phyloP scores from a whole-genome alignment of 768 basidiomycete genomes.

The Infundibulicybe gibba region DNA sequence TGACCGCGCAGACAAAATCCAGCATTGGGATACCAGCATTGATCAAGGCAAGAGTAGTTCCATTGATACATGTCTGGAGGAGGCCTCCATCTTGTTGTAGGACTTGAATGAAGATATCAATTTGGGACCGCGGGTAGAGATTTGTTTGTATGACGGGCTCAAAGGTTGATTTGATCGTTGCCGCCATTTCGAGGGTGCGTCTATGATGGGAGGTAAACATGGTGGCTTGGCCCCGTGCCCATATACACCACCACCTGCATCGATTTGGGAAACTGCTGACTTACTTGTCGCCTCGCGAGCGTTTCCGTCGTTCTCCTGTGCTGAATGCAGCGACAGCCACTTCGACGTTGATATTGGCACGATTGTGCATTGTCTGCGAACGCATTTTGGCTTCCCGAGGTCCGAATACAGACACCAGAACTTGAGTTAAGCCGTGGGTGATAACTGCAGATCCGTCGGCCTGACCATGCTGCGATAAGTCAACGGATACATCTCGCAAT shows the following conservation, averaged over 20 bases:
- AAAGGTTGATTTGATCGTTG: slow-evolving; percentile 90
- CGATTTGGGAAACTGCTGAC: slow-evolving; percentile 21
- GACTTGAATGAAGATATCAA: slow-evolving; percentile 92
- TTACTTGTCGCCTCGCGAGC: slow-evolving; percentile 85
- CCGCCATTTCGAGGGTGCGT: slow-evolving; percentile 82
- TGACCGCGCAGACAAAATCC: slow-evolving; percentile 90
- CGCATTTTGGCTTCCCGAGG: slow-evolving; percentile 86
- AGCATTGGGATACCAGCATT: slow-evolving; percentile 86
- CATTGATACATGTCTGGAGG: slow-evolving; percentile 90
- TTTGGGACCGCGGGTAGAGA: slow-evolving; percentile 91
- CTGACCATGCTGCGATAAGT: slow-evolving; percentile 66
- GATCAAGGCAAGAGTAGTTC: slow-evolving; percentile 87
- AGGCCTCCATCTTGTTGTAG: slow-evolving; percentile 93
- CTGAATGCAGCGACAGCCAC: slow-evolving; percentile 87
- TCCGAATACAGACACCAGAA: slow-evolving; percentile 85
- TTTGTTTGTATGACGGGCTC: slow-evolving; percentile 90
- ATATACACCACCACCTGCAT: background rate
- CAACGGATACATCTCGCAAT: slow-evolving; percentile 76
- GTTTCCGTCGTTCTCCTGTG: slow-evolving; percentile 71
- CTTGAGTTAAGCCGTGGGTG: slow-evolving; percentile 88
- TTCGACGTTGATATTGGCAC: slow-evolving; percentile 87
- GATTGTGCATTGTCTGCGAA: slow-evolving; percentile 80
- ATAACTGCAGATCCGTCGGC: slow-evolving; percentile 87
- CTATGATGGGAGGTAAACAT: slow-evolving; percentile 32
- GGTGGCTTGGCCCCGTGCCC: background rate